Base-by-base conservation (phyloP, 805 yeast species). In the Saccharomycopsis fodiens region DNA sequence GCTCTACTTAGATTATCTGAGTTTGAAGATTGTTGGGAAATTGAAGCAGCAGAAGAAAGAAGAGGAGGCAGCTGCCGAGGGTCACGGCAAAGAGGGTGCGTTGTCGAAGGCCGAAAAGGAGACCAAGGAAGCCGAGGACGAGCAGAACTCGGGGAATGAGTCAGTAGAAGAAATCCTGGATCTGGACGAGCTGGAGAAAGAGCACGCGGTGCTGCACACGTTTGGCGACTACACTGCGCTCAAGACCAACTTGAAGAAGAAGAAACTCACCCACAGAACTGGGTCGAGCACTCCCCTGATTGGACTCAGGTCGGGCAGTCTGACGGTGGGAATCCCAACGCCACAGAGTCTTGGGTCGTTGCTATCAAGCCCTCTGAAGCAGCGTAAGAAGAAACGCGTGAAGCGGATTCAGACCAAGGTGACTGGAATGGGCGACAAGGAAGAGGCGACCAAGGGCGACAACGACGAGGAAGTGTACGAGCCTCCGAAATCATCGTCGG, bases 1-100 rank as follows among this genome's bases (percentile, higher is more conserved):
- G 44, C 62, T 91, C 22, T 91, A 82, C 57, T 62, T 93, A 12
- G 97, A 93, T 60, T 88, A 95, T 84, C 73, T 74, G 48, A 94
- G 87, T 2, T 65, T 83, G 15, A 66, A 73, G 2, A 69, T 71
- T 40, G 82, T 81, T 1, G 42, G 36, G 42, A n/a, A 51, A 40
- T 35, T 42, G 10, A 55, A 55, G 45, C 50, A 50, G 20, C 43
- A 53, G 19, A 46, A 43, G 19, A 42, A 48, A 31, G 27, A 31
- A 3, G 30, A 34, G 35, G 25, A 25, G 35, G 22, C 10, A 32
- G 40, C 16, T 22, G 23, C 25, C 22, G 34, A 12, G 35, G 30
- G 3, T 19, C 6, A 25, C 6, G 29, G 29, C 10, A 25, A 25
- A 25, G 29, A 6, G 6, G 29, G 29, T 7, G 29, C 17, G 30